These are phyloP conservation scores for Paramecium primaurelia DNA, from an alignment of 73 alveolate species.

Conservation along the genomic window DNA sequence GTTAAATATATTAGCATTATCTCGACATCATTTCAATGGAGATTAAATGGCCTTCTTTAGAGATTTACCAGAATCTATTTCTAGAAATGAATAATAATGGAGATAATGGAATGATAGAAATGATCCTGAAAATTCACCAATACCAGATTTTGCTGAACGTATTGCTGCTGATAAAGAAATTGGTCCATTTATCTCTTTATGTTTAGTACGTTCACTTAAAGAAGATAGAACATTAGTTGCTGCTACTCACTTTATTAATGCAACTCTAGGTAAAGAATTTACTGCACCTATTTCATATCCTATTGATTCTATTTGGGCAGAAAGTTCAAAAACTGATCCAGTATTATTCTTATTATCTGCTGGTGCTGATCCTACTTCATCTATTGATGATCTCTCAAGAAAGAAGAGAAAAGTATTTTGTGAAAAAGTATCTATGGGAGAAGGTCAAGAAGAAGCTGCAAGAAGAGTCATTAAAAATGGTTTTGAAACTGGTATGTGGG, in stretches of 20 bases:
- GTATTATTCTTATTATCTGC: constrained; percentile 98
- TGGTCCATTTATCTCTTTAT: constrained; percentile 91
- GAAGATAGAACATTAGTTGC: constrained; percentile 97
- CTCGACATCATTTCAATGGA: constrained; percentile 96
- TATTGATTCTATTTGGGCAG: constrained; percentile 92
- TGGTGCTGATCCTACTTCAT: constrained; percentile 99
- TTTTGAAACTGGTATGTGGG: constrained; percentile 98
- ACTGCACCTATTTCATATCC: constrained; percentile 98
- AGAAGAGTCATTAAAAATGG: constrained; percentile 92
- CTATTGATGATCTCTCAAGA: constrained; percentile 98
- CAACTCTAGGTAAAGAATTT: constrained; percentile 93
- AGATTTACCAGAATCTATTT: constrained; percentile 80
- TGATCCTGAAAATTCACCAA: constrained; percentile 89
- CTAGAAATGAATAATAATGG: constrained; percentile 79
- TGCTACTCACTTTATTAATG: constrained; percentile 89
- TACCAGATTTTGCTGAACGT: constrained; percentile 95
- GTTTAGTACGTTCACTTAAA: constrained; percentile 94
- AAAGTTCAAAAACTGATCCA: constrained; percentile 91
- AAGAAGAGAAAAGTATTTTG: constrained; percentile 98
- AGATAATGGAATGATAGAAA: constrained; percentile 78
- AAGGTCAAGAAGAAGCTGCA: constrained; percentile 98
- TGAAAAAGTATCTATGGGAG: constrained; percentile 99
- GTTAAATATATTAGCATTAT: constrained; percentile 95
- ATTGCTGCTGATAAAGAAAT: constrained; percentile 85
- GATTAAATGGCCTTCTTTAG: constrained; percentile 90